Evolutionary conservation across 176 grass and related monocot genomes (phyloP).

Genomic region (Elaeis guineensis): DNA sequence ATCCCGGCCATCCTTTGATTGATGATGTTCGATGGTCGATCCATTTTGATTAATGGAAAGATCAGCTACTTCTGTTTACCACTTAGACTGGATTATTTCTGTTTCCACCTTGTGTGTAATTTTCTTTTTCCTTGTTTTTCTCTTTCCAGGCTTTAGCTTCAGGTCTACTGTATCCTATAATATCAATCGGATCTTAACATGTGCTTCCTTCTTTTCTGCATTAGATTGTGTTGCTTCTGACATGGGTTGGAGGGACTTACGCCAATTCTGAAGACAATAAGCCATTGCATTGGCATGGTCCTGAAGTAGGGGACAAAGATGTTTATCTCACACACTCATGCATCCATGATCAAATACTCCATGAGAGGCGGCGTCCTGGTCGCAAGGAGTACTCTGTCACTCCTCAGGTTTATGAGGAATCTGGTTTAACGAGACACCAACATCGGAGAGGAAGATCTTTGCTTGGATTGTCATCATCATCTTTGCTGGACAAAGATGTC

Average conservation of each 20-base stretch:
- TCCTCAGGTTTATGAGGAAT: slow-evolving; percentile 72
- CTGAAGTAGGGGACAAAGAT: slow-evolving; percentile 50
- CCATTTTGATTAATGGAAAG: no score
- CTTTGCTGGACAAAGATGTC: slow-evolving; percentile 24
- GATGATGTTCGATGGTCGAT: no score
- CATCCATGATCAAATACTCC: slow-evolving; percentile 95
- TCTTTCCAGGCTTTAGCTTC: no score
- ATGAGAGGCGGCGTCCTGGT: slow-evolving; percentile 62
- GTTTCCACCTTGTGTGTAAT: no score
- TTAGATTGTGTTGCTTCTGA: slow-evolving; percentile 76
- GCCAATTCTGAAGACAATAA: slow-evolving; percentile 35
- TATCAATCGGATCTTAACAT: not conserved
- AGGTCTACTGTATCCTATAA: no score
- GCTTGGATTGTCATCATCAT: slow-evolving; percentile 36
- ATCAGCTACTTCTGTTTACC: no score
- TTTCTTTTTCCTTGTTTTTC: no score
- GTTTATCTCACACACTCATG: slow-evolving; percentile 83
- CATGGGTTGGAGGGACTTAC: slow-evolving; percentile 30
- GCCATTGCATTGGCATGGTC: slow-evolving; percentile 18
- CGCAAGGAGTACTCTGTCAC: slow-evolving; percentile 91
- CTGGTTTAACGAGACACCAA: slow-evolving; percentile 15
- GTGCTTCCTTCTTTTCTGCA: not conserved
- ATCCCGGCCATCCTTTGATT: no score
- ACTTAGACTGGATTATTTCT: no score
- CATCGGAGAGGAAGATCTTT: slow-evolving; percentile 44